Base-by-base conservation (phyloP, 2,329 filamentous ascomycete genomes). In the Daldinia sp. region DNA sequence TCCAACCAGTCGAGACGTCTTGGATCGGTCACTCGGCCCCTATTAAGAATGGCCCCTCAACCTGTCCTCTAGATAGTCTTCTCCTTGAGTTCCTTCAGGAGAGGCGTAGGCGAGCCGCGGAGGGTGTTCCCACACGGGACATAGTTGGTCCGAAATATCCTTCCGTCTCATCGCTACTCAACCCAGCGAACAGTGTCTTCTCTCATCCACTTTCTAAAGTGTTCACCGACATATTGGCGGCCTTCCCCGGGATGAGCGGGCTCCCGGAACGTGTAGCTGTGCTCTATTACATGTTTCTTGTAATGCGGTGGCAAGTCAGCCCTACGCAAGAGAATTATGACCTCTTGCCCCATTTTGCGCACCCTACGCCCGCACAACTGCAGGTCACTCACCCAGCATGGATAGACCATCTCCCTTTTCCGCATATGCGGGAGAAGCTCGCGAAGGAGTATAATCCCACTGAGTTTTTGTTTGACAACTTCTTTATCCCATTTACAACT, bases 291-390 rank as follows among this genome's bases (percentile, higher is more conserved):
- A 97, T 97, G 92, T 97, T 97, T 79, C 85, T 94, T 35, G 78
- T 94, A 70, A 93, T 96, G 90, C 88, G 91, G 46, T 97, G 94
- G 93, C 90, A 93, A 77, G 91, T 97, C 63, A 88, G 88, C 30
- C 93, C 93, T 0, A 93, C 92, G 0, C 85, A 86, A 67, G 91
- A 94, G 73, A 97, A 94, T 80, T 94, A 92, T 78, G 88, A 93
- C 26, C 86, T 91, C 3, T 81, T 97, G 10, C 93, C 94, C 0
- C 84, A 89, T 4, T 97, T 92, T 89, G 81, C 90, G 42, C 86
- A 86, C 0, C 93, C 94, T 1, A 82, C 86, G 1, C 84, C 87
- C 0, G 86, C 85, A 6, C 93, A 97, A 77, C 80, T 93, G 15
- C 85, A 88, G 61, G 86, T 82, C 0, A 81, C 88, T 0, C 94